These are phyloP conservation scores for Pseudogymnoascus sp. DNA, from an alignment of 2,329 filamentous ascomycete species.

Conservation along the genomic window DNA sequence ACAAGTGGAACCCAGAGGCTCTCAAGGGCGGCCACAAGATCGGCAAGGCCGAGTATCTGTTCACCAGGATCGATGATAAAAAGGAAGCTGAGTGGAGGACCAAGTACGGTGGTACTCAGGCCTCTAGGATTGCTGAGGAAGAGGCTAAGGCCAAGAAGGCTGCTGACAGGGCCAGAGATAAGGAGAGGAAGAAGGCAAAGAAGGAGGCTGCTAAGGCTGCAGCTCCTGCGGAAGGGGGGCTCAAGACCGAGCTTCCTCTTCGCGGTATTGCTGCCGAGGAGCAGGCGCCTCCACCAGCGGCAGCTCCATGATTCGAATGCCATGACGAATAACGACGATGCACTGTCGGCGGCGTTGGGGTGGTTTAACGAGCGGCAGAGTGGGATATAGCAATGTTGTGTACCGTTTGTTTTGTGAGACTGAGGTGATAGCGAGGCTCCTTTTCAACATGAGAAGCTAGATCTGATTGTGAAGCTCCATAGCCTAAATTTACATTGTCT, in stretches of 20 bases:
- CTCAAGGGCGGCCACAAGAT: constrained; percentile 73
- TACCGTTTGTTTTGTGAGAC: not conserved
- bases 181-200: constrained; percentile 41
- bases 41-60: constrained; percentile 71
- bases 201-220: constrained; percentile 30
- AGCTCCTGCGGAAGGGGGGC: not conserved
- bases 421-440: not conserved
- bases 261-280: constrained; percentile 28
- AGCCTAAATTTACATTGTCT: constrained; percentile 9
- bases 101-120: constrained; percentile 62
- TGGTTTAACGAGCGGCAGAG: not conserved
- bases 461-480: constrained; percentile 10
- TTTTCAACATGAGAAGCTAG: constrained; percentile 9
- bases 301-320: constrained; percentile 22
- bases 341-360: constrained; percentile 7
- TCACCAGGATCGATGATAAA: constrained; percentile 73
- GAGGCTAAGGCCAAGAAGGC: constrained; percentile 45
- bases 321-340: constrained; percentile 4
- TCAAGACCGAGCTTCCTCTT: constrained; percentile 23
- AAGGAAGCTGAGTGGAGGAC: constrained; percentile 80
- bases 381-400: not conserved
- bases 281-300: constrained; percentile 29
- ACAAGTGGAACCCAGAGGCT: constrained; percentile 55
- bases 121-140: constrained; percentile 63
- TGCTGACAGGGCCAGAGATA: constrained; percentile 36